Conservation (phyloP, 2,329 filamentous ascomycete genomes). For the Apiospora kogelbergensis region DNA sequence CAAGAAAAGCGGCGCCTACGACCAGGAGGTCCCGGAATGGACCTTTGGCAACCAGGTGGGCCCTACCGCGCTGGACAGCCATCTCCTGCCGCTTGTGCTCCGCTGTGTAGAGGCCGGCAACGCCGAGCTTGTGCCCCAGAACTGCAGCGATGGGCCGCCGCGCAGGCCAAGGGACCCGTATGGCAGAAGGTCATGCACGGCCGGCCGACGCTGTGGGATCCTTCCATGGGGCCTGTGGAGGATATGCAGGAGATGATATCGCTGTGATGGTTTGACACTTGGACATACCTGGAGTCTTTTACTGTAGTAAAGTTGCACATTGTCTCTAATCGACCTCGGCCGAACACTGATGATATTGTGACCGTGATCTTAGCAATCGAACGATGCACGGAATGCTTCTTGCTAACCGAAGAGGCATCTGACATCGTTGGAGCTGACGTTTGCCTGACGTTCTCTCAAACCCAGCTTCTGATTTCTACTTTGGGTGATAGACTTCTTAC, state of each 20-base stretch:
- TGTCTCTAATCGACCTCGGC: background rate
- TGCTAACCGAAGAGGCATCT: background rate
- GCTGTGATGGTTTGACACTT: constrained; percentile 1
- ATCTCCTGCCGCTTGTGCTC: constrained; percentile 15
- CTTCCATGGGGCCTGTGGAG: constrained; percentile 15
- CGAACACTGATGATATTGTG: too few species aligned
- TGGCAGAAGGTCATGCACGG: constrained; percentile 18
- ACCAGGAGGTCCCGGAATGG: constrained; percentile 1
- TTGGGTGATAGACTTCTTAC: background rate
- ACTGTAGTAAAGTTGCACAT: background rate
- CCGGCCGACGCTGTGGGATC: constrained; percentile 16
- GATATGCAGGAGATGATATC: constrained; percentile 16
- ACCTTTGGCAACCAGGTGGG: constrained; percentile 12
- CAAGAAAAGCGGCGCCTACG: constrained; percentile 7
- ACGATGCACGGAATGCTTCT: too few species aligned
- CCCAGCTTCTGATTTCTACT: background rate
- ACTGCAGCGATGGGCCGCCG: constrained; percentile 15
- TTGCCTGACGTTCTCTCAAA: background rate
- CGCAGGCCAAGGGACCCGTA: background rate
- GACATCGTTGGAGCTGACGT: background rate
- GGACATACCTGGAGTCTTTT: background rate
- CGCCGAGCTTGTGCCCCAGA: constrained; percentile 16
- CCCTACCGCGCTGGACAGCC: constrained; percentile 15
- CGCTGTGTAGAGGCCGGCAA: constrained; percentile 18
- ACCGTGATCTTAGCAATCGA: too few species aligned